These are phyloP conservation scores for Hordeum marinum DNA, from an alignment of 176 grass and related monocot genomes.

Conservation along the genomic window DNA sequence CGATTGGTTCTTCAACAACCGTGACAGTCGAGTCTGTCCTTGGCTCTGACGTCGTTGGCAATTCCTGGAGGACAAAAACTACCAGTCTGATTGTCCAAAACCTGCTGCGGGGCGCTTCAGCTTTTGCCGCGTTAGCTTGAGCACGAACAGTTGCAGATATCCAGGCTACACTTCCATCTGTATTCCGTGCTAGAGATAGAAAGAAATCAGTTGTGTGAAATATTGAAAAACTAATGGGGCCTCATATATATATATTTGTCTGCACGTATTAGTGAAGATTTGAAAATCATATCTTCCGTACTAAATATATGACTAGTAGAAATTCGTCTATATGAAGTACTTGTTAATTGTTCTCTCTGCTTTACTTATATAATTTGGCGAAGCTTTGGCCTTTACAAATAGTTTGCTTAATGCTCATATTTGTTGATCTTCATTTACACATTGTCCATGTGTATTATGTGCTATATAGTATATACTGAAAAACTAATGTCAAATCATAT, in stretches of 20 bases:
- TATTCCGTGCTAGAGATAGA: background rate
- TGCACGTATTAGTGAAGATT: background rate
- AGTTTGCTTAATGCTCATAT: background rate
- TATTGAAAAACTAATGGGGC: background rate
- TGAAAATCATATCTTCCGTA: background rate
- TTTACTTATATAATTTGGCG: background rate
- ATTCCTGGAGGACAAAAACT: conserved; percentile 16
- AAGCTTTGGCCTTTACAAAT: background rate
- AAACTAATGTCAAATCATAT: background rate
- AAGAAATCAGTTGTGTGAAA: background rate
- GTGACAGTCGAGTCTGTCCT: background rate
- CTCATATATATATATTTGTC: background rate
- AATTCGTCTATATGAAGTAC: background rate
- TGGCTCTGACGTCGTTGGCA: background rate
- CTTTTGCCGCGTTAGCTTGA: background rate
- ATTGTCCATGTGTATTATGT: background rate
- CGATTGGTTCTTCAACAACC: background rate
- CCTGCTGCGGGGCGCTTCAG: background rate
- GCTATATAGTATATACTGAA: background rate
- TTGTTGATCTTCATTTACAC: background rate
- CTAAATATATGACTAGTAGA: background rate
- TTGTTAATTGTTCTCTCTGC: background rate
- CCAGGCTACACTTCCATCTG: background rate
- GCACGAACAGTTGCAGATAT: background rate
- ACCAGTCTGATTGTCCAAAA: background rate